These are phyloP conservation scores for Helicostylum pulchrum DNA, from an alignment of 192 early-diverging fungal species.

Conservation along the genomic window DNA sequence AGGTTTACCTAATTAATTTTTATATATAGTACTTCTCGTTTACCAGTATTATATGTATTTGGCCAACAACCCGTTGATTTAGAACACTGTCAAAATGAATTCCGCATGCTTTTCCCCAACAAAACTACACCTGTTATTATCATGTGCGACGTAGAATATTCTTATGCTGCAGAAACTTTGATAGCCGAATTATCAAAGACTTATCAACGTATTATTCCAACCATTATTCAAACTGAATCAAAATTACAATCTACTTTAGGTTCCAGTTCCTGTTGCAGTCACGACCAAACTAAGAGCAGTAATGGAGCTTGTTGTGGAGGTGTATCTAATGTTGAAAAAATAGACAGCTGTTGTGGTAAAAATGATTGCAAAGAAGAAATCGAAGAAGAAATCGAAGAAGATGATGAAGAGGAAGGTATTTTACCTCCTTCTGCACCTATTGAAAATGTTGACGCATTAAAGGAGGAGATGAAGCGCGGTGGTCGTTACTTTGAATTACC, in stretches of 20 bases:
- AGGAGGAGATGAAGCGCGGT: slow-evolving; percentile 15
- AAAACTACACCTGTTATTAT: slow-evolving; percentile 54
- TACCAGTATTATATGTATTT: slow-evolving; percentile 88
- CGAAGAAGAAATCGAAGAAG: slow-evolving; percentile 3
- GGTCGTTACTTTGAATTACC: slow-evolving; percentile 58
- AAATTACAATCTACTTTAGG: slow-evolving; percentile 26
- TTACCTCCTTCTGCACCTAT: slow-evolving; percentile 6
- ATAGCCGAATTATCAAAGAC: slow-evolving; percentile 11
- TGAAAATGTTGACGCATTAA: not conserved
- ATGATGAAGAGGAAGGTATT: not conserved
- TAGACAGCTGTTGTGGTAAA: not conserved
- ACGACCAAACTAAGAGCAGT: not conserved
- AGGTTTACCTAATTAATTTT: slow-evolving; percentile 1
- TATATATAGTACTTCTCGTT: slow-evolving; percentile 57
- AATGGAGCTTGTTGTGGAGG: not conserved
- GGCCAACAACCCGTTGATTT: slow-evolving; percentile 69
- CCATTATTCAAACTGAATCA: slow-evolving; percentile 44
- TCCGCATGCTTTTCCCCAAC: slow-evolving; percentile 42
- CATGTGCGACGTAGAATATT: slow-evolving; percentile 74
- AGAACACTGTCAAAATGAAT: slow-evolving; percentile 48
- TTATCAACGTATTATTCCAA: slow-evolving; percentile 40
- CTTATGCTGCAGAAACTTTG: slow-evolving; percentile 45
- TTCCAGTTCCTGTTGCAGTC: too few relatives aligned
- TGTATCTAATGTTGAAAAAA: not conserved
- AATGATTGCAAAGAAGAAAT: not conserved